Evolutionary conservation across 805 yeast species (phyloP).

Genomic region (Yueomyces sinensis): DNA sequence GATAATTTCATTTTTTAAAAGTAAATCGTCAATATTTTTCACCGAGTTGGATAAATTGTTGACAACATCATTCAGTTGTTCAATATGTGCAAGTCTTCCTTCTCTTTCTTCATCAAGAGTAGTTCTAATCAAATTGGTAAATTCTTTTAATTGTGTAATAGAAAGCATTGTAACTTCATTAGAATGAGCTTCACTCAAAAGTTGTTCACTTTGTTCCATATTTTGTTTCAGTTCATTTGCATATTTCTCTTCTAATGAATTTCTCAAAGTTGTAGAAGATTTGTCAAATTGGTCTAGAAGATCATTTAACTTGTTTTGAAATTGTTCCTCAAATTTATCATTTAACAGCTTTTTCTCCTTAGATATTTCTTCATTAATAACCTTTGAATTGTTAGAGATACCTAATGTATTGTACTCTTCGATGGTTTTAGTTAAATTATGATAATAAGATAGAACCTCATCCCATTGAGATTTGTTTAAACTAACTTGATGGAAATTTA

Average conservation of each 20-base stretch:
- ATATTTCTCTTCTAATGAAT: conserved; percentile 46
- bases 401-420: conserved; percentile 7
- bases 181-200: conserved; percentile 56
- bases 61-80: conserved; percentile 42
- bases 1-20: conserved; percentile 26
- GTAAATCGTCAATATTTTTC: conserved; percentile 28
- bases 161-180: conserved; percentile 59
- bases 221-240: conserved; percentile 46
- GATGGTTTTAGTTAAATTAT: conserved; percentile 6
- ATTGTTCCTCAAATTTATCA: conserved; percentile 10
- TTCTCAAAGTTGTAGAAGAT: conserved; percentile 51
- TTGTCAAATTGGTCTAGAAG: conserved; percentile 44
- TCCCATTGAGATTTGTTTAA: conserved; percentile 10
- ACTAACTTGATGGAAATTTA: conserved; percentile 26
- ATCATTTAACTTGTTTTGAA: conserved; percentile 35
- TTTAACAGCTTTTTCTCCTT: conserved; percentile 11
- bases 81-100: conserved; percentile 61
- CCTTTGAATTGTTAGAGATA: conserved; percentile 6
- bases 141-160: conserved; percentile 53
- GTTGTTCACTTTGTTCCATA: conserved; percentile 51
- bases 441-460: conserved; percentile 7
- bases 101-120: conserved; percentile 63
- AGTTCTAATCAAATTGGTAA: conserved; percentile 42
- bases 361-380: conserved; percentile 7
- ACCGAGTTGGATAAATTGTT: conserved; percentile 30